Conservation (phyloP, 805 yeast genomes). For the Saturnispora dispora region DNA sequence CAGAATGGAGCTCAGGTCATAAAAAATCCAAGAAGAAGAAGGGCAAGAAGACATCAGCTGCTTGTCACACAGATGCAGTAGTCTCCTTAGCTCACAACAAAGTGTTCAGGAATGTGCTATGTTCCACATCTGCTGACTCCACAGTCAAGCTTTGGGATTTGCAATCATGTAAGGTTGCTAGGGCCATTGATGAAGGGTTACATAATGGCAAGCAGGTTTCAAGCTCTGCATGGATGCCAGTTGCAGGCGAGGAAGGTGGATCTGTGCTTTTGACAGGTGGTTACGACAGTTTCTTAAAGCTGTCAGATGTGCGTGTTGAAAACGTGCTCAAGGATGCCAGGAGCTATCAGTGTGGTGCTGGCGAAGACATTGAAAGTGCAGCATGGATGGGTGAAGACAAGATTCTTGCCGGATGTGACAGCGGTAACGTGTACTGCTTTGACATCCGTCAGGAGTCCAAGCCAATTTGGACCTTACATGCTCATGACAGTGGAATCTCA, state of each 20-base stretch:
- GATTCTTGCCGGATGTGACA: conserved; percentile 73
- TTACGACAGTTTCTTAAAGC: conserved; percentile 73
- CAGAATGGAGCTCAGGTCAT: conserved; percentile 16
- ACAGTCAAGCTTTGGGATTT: conserved; percentile 96
- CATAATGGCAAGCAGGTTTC: conserved; percentile 81
- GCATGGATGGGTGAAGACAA: conserved; percentile 55
- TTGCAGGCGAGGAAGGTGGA: conserved; percentile 36
- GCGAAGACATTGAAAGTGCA: conserved; percentile 77
- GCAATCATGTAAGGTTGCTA: conserved; percentile 61
- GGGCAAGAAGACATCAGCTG: conserved; percentile 34
- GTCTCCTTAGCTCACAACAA: conserved; percentile 78
- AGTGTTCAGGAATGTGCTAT: conserved; percentile 73
- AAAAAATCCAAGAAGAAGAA: conserved; percentile 37
- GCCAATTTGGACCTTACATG: conserved; percentile 92
- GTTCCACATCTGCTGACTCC: conserved; percentile 91
- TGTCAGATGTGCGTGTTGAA: conserved; percentile 77
- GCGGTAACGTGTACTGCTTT: conserved; percentile 80
- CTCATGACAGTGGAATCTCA: conserved; percentile 92
- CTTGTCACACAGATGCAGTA: conserved; percentile 88
- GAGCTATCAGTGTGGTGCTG: conserved; percentile 49
- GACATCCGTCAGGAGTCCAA: conserved; percentile 60
- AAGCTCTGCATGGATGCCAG: conserved; percentile 75
- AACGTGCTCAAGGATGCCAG: conserved; percentile 52
- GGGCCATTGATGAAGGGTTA: conserved; percentile 53
- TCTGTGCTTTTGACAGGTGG: conserved; percentile 82